Evolutionary conservation across 1,139 yeast genomes (phyloP), one percentile per base, ranked within the genome.

Genomic region (Petasospora rhodanensis): DNA sequence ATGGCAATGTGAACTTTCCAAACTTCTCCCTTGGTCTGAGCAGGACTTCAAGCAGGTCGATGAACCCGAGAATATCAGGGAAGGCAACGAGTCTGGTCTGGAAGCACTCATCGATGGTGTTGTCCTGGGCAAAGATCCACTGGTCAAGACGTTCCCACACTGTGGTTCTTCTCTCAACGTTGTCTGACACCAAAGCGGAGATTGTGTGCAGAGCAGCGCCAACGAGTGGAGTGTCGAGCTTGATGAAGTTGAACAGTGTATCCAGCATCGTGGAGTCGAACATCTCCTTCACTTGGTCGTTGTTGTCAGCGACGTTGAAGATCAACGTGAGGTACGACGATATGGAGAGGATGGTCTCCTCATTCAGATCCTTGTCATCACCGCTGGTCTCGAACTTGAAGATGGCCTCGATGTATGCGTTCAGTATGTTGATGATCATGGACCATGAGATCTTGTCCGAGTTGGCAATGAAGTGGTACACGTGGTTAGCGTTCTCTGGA

Each of bases 331-430:
- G 62, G 47, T 83, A 79, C 0, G 96, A 85, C 0, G 89, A 72
- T 7, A 87, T 65, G 35, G 84, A 76, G 7, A 85, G 71, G n/a
- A 83, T 61, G 0, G 89, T 80, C 52, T 86, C 96, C 46, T 85
- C 94, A 19, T 84, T 84, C 26, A 89, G 63, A 34, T 80, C 89
- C 14, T 73, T 58, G 22, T 58, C 63, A 27, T 48, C 50, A 4
- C 74, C 54, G 21, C 38, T 46, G 12, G 48, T 44, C 28, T 53
- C 58, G 27, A 59, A 46, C 24, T 54, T 51, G n/a, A 47, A 35
- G 24, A 81, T 65, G 13, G 75, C 68, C 13, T 66, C 65, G 16
- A 74, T 61, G 47, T 79, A 79, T 42, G 76, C 74, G 27, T 66
- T 65, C 25, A 83, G 59, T 0, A 80, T 67, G 37, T 71, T 76